These are phyloP conservation scores for Beta corolliflora DNA, from an alignment of 179 eudicot genomes.

Conservation along the genomic window DNA sequence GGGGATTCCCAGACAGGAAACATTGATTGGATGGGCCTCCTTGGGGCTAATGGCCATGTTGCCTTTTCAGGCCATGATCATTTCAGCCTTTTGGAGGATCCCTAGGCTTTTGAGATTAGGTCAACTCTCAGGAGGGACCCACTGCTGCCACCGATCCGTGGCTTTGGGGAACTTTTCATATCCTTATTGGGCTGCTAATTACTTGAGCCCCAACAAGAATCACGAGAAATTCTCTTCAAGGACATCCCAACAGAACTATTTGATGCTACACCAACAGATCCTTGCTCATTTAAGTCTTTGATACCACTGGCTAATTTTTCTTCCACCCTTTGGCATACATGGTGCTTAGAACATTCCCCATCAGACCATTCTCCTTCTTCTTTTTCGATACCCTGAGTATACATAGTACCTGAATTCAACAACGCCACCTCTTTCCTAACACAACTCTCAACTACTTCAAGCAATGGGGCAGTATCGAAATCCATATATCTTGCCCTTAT, in stretches of 20 bases:
- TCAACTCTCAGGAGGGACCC: too few relatives aligned
- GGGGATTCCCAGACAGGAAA: too few relatives aligned
- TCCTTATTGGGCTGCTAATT: too few relatives aligned
- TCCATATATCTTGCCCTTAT: constrained; percentile 24
- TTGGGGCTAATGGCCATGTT: too few relatives aligned
- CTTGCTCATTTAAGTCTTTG: constrained; percentile 45
- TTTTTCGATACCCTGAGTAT: constrained; percentile 52
- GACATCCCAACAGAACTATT: constrained; percentile 27
- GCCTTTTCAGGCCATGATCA: too few relatives aligned
- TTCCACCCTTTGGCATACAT: constrained; percentile 33
- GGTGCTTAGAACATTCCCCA: constrained; percentile 57
- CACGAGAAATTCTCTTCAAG: constrained; percentile 32
- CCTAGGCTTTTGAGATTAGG: too few relatives aligned
- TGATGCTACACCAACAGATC: constrained; percentile 31
- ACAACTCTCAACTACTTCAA: constrained; percentile 32
- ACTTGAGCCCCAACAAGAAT: constrained; percentile 7
- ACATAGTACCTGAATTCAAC: constrained; percentile 32
- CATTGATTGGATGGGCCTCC: too few relatives aligned
- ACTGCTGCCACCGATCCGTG: too few relatives aligned
- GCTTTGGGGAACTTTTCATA: too few relatives aligned
- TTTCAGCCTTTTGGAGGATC: too few relatives aligned
- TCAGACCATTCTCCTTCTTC: constrained; percentile 98
- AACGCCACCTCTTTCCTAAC: constrained; percentile 30
- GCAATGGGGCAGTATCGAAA: constrained; percentile 30
- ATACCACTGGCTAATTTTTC: constrained; percentile 32